These are phyloP conservation scores for Erigeron philadelphicus DNA, from an alignment of 140 eudicot species.

Conservation along the genomic window DNA sequence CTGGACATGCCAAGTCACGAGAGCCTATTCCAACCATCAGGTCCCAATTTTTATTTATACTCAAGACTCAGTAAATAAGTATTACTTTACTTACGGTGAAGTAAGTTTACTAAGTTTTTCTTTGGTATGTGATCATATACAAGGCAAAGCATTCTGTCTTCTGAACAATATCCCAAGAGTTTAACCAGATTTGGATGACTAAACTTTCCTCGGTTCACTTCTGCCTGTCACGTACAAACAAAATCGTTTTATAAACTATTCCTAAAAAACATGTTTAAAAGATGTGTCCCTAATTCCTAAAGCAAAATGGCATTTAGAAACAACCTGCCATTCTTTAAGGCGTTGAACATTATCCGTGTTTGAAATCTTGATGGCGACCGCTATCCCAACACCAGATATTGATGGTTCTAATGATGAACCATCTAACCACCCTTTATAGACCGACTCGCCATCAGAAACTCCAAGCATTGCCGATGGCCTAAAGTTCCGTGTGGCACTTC, in stretches of 20 bases:
- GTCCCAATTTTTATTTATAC: background rate
- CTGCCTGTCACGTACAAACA: constrained; percentile 27
- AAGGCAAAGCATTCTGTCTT: constrained; percentile 31
- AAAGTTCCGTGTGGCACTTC: constrained; percentile 21
- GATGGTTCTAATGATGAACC: constrained; percentile 19
- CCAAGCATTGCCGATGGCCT: constrained; percentile 24
- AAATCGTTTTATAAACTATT: background rate
- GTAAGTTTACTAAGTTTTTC: constrained; percentile 16
- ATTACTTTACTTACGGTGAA: constrained; percentile 4
- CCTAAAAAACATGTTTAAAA: constrained; percentile 1
- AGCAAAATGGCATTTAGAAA: too few relatives aligned
- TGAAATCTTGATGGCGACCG: constrained; percentile 15
- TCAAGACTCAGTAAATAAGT: too few relatives aligned
- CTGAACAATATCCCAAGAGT: constrained; percentile 34
- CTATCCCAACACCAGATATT: constrained; percentile 14
- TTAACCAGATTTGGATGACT: constrained; percentile 30
- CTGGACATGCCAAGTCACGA: too few relatives aligned
- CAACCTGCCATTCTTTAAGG: constrained; percentile 30
- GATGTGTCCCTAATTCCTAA: too few relatives aligned
- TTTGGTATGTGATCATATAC: constrained; percentile 34
- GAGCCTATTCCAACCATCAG: background rate
- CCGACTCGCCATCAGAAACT: constrained; percentile 13
- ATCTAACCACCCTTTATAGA: constrained; percentile 32
- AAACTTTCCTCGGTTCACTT: constrained; percentile 32
- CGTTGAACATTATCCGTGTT: constrained; percentile 18